phyloP scores from a whole-genome alignment of 2,329 filamentous ascomycete species.

The Colletotrichum sojae region DNA sequence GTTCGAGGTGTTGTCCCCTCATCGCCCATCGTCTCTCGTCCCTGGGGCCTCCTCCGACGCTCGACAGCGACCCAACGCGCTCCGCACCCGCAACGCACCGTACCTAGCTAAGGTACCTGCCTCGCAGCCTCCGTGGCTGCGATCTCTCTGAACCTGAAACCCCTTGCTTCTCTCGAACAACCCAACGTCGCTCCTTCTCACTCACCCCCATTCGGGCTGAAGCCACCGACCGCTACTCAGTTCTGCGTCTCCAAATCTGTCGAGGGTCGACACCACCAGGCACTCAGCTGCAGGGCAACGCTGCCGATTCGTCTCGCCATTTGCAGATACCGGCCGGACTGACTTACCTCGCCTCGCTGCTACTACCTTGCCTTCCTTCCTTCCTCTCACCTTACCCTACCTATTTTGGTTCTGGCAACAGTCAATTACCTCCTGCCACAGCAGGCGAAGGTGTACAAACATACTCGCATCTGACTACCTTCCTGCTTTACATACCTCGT shows the following conservation, averaged over 20 bases:
- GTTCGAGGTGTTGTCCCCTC: background rate
- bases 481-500: background rate
- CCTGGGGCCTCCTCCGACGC: slow-evolving; percentile 6
- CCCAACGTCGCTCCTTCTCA: slow-evolving; percentile 31
- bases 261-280: slow-evolving; percentile 14
- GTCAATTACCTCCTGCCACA: background rate
- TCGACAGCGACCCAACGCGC: slow-evolving; percentile 3
- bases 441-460: slow-evolving; percentile 9
- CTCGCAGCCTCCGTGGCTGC: slow-evolving; percentile 12
- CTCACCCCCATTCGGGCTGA: slow-evolving; percentile 37
- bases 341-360: slow-evolving; percentile 6
- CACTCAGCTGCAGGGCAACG: slow-evolving; percentile 23
- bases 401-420: slow-evolving; percentile 5
- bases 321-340: slow-evolving; percentile 6
- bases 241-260: slow-evolving; percentile 7
- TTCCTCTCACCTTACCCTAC: background rate
- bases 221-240: slow-evolving; percentile 39
- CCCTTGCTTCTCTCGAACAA: slow-evolving; percentile 40
- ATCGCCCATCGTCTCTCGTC: slow-evolving; percentile 8
- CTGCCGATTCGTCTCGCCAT: slow-evolving; percentile 22
- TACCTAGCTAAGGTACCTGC: slow-evolving; percentile 1
- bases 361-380: slow-evolving; percentile 7
- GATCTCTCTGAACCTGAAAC: slow-evolving; percentile 42
- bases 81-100: slow-evolving; percentile 34
- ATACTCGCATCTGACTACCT: background rate